Percentiles rank a stretch among this genome's conserved stretches.
These are phyloP conservation scores for Chlorociboria aeruginascens DNA, from an alignment of 495 filamentous ascomycete species.

Conservation along the genomic window DNA sequence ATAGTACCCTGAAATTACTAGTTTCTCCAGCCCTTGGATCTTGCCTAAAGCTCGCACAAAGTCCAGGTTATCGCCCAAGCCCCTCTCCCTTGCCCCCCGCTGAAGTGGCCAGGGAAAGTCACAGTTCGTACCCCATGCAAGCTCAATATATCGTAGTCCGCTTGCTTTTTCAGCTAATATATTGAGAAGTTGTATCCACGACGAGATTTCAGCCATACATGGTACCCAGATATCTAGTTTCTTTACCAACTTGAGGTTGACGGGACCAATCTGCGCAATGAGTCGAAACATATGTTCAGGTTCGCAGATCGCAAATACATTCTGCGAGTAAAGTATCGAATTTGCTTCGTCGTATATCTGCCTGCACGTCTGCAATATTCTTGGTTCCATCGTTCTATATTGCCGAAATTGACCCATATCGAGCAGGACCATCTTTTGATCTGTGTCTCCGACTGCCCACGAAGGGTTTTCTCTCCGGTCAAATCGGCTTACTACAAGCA, in stretches of 20 bases:
- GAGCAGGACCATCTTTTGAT: background rate
- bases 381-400: conserved; percentile 7
- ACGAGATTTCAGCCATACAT: background rate
- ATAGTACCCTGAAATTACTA: conserved; percentile 11
- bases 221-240: conserved; percentile 7
- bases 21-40: conserved; percentile 8
- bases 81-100: conserved; percentile 5
- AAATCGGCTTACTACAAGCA: conserved; percentile 5
- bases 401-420: background rate
- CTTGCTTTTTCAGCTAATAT: conserved; percentile 11
- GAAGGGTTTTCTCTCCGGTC: background rate
- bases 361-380: conserved; percentile 9
- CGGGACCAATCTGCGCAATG: conserved; percentile 8
- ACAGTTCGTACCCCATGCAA: conserved; percentile 2
- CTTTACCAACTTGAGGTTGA: conserved; percentile 7
- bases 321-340: conserved; percentile 12
- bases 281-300: conserved; percentile 6
- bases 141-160: conserved; percentile 7
- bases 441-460: background rate
- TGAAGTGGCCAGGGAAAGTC: background rate
- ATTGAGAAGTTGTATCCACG: conserved; percentile 7
- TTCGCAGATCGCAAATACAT: conserved; percentile 5
- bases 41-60: conserved; percentile 8
- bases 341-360: conserved; percentile 12
- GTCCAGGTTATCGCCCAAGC: conserved; percentile 6